These are phyloP conservation scores for Rhodamnia argentea DNA, from an alignment of 345 rosid species.

Conservation along the genomic window DNA sequence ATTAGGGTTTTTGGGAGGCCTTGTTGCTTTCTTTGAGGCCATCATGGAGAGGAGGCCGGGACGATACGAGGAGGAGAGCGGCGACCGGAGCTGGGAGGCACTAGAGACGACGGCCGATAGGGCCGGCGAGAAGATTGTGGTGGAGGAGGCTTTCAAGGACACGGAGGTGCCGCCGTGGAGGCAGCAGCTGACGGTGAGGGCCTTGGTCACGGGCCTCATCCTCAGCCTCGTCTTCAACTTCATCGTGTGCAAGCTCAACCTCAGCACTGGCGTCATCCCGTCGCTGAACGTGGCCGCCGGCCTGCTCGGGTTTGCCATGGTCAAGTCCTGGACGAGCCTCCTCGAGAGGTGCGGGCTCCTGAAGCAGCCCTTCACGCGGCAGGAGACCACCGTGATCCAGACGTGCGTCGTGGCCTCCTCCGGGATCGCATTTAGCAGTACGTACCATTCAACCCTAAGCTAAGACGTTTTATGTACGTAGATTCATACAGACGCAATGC, in stretches of 20 bases:
- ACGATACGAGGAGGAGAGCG: neutral
- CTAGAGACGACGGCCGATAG: neutral
- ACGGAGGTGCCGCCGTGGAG: conserved; percentile 36
- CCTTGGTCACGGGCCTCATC: conserved; percentile 31
- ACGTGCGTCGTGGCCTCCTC: conserved; percentile 89
- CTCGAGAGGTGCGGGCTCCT: conserved; percentile 39
- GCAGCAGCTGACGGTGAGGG: conserved; percentile 39
- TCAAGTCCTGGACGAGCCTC: conserved; percentile 28
- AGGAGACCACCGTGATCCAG: conserved; percentile 82
- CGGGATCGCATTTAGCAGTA: conserved; percentile 95
- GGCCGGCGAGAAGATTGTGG: neutral
- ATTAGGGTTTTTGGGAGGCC: neutral
- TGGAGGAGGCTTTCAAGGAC: conserved; percentile 18
- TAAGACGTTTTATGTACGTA: neutral
- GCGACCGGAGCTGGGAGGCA: neutral
- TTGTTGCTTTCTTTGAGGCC: neutral
- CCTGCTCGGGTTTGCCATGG: conserved; percentile 38
- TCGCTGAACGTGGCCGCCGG: conserved; percentile 65
- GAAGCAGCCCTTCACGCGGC: conserved; percentile 75
- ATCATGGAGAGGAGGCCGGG: neutral
- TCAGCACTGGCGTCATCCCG: conserved; percentile 63
- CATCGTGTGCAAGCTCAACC: conserved; percentile 61
- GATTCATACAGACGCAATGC: neutral
- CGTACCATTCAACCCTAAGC: neutral
- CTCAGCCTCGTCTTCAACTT: conserved; percentile 51